Percentiles rank a stretch among this genome's conserved stretches.
Evolutionary conservation across 495 filamentous ascomycete species (phyloP).

Genomic region (Xylaria intraflava): DNA sequence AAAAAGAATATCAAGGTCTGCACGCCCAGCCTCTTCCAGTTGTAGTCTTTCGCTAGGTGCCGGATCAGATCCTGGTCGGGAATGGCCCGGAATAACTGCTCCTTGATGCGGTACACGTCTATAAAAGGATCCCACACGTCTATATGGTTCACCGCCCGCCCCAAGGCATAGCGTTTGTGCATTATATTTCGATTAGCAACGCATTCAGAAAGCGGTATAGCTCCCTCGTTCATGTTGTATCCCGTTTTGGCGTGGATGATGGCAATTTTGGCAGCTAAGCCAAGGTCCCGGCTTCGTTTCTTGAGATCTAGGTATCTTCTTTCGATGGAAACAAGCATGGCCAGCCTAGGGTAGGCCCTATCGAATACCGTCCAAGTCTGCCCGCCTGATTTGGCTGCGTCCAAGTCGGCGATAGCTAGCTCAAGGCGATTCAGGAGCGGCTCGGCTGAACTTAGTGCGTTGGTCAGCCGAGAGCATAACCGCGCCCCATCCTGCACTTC

Average conservation of each 20-base stretch:
- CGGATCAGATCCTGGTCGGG: not conserved
- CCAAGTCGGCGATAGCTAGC: not conserved
- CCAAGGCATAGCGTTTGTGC: not conserved
- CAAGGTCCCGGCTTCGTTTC: not conserved
- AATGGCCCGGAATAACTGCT: not conserved
- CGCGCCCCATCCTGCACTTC: not conserved
- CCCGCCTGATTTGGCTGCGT: not conserved
- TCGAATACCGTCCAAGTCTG: not conserved
- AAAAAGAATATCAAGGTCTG: slow-evolving; percentile 2
- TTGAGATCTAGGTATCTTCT: slow-evolving; percentile 4
- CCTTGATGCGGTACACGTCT: not conserved
- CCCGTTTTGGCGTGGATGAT: slow-evolving; percentile 1
- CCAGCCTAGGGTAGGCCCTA: not conserved
- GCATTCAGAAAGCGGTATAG: not conserved
- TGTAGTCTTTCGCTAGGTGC: not conserved
- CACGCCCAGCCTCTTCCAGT: slow-evolving; percentile 6
- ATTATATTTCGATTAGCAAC: not conserved
- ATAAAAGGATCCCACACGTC: not conserved
- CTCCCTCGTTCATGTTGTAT: not conserved
- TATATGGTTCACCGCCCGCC: not conserved
- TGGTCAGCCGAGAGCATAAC: not conserved
- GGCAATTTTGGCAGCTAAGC: not conserved
- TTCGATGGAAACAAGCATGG: slow-evolving; percentile 2
- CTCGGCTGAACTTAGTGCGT: not conserved
- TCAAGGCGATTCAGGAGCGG: not conserved